A percentile compares a stretch with the other conserved stretches of the same genome.
phyloP scores from a whole-genome alignment of 2,329 filamentous ascomycete species.

The Epichloe hybrida region DNA sequence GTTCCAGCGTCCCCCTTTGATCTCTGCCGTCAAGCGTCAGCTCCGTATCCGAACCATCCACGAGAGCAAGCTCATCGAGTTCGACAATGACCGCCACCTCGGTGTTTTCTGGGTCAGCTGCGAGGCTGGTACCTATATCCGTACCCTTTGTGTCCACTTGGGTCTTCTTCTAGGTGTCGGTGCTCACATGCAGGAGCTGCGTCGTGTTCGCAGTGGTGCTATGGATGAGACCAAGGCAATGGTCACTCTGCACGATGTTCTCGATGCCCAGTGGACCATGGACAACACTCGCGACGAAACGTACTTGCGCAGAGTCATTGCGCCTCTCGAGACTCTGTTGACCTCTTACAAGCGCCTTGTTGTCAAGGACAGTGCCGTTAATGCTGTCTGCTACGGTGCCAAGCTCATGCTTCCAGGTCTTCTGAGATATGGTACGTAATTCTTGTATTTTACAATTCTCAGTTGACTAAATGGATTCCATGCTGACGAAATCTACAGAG shows the following conservation, averaged over 20 bases:
- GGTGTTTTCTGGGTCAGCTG: constrained; percentile 99
- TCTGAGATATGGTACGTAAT: constrained; percentile 64
- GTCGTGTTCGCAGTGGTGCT: constrained; percentile 83
- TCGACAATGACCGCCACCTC: constrained; percentile 94
- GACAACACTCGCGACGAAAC: constrained; percentile 94
- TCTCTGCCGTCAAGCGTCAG: constrained; percentile 97
- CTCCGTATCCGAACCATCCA: constrained; percentile 96
- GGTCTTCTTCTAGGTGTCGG: constrained; percentile 66
- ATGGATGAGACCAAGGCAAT: constrained; percentile 85
- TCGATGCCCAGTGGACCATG: constrained; percentile 91
- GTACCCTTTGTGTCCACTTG: constrained; percentile 92
- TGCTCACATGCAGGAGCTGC: constrained; percentile 96
- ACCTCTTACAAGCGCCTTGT: constrained; percentile 92
- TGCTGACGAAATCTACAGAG: constrained; percentile 38
- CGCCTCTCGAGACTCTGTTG: constrained; percentile 82
- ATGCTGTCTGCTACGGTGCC: constrained; percentile 95
- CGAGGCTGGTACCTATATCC: constrained; percentile 94
- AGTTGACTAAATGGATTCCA: background rate
- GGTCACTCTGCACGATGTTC: constrained; percentile 74
- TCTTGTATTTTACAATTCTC: constrained; percentile 6
- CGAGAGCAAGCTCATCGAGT: constrained; percentile 93
- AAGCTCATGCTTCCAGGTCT: constrained; percentile 98
- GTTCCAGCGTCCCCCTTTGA: constrained; percentile 83
- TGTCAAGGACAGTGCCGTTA: constrained; percentile 74
- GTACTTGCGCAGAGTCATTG: constrained; percentile 81